These are phyloP conservation scores for Aureobasidium sp. DNA, from an alignment of 2,329 filamentous ascomycete genomes.

Conservation along the genomic window DNA sequence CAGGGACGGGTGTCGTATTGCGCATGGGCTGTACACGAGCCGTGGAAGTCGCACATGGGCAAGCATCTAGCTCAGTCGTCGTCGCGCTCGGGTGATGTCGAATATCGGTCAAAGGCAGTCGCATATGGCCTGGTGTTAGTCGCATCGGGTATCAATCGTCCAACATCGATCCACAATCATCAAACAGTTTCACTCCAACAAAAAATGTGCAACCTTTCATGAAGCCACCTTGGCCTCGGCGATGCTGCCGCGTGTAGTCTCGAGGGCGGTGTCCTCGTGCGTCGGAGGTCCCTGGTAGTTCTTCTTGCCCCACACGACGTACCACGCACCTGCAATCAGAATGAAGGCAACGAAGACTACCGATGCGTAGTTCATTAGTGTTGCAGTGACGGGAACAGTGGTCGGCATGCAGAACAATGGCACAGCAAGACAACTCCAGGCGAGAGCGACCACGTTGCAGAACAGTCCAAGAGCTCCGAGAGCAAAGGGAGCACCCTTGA, in stretches of 20 bases:
- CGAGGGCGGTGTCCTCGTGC: conserved; percentile 27
- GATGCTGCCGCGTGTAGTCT: background rate
- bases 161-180: background rate
- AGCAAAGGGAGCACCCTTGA: conserved; percentile 52
- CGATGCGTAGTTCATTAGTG: conserved; percentile 65
- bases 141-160: conserved; percentile 1
- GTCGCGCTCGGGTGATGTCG: conserved; percentile 1
- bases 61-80: conserved; percentile 3
- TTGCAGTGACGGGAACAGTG: conserved; percentile 51
- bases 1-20: background rate
- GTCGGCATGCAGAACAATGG: conserved; percentile 70
- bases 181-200: conserved; percentile 3
- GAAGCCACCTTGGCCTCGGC: background rate
- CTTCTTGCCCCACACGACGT: conserved; percentile 61
- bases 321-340: conserved; percentile 57
- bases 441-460: conserved; percentile 58
- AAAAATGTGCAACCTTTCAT: background rate
- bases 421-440: conserved; percentile 61
- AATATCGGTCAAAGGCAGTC: background rate
- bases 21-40: background rate
- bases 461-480: conserved; percentile 55
- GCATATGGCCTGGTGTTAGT: conserved; percentile 7
- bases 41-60: conserved; percentile 5
- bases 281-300: conserved; percentile 56
- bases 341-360: conserved; percentile 66